Percentiles rank a stretch among this genome's conserved stretches.
Conservation (phyloP, 108 stramenopile species). For the Cyclotella cryptica region DNA sequence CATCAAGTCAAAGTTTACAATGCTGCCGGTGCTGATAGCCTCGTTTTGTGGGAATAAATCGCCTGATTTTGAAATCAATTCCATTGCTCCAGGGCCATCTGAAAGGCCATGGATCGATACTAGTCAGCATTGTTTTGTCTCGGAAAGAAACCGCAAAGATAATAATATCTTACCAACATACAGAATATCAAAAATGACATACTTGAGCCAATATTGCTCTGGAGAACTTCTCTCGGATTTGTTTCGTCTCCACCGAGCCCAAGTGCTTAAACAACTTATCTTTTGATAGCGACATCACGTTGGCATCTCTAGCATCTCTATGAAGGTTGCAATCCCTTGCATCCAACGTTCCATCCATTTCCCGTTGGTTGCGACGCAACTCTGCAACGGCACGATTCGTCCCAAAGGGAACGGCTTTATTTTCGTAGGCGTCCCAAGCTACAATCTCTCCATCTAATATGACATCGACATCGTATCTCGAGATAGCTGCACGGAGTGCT, state of each 20-base stretch:
- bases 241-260: conserved; percentile 9
- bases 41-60: conserved; percentile 46
- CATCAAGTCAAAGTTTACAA: conserved; percentile 66
- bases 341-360: conserved; percentile 60
- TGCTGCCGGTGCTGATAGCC: conserved; percentile 56
- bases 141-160: background rate
- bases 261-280: conserved; percentile 18
- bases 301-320: conserved; percentile 49
- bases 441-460: conserved; percentile 89
- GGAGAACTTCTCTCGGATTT: conserved; percentile 37
- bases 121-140: background rate
- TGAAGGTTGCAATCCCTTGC: conserved; percentile 72
- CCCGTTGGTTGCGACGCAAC: conserved; percentile 59
- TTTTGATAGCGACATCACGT: conserved; percentile 42
- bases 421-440: conserved; percentile 69
- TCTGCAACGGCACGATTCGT: conserved; percentile 81
- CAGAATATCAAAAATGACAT: conserved; percentile 72
- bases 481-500: conserved; percentile 67
- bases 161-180: conserved; percentile 41
- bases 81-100: conserved; percentile 68
- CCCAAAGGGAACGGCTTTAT: conserved; percentile 66
- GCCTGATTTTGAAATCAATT: conserved; percentile 51
- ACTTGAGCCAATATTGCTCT: conserved; percentile 73
- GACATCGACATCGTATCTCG: conserved; percentile 69
- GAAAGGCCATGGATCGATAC: conserved; percentile 23